These are phyloP conservation scores for Boletellus sp. DNA, from an alignment of 768 basidiomycete genomes.

Conservation along the genomic window DNA sequence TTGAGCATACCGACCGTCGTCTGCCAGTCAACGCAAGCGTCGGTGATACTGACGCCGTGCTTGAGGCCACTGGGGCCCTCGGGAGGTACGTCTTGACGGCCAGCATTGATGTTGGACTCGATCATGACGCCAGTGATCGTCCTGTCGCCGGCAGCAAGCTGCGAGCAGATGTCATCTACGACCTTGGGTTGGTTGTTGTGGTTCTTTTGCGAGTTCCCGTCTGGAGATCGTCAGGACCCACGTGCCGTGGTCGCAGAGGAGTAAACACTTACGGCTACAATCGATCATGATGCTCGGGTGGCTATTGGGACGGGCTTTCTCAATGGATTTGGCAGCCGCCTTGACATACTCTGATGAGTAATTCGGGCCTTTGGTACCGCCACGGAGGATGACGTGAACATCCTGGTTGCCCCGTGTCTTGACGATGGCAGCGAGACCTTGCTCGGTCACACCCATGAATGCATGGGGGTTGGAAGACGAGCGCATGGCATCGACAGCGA, in stretches of 20 bases:
- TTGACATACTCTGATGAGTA: constrained; percentile 70
- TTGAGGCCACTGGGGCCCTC: constrained; percentile 66
- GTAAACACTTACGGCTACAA: constrained; percentile 60
- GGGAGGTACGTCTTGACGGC: constrained; percentile 83
- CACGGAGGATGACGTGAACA: constrained; percentile 94
- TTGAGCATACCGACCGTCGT: constrained; percentile 73
- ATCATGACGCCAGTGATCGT: constrained; percentile 95
- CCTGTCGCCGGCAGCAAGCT: constrained; percentile 64
- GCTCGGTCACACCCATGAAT: constrained; percentile 91
- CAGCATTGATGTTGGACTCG: constrained; percentile 90
- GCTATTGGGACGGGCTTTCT: constrained; percentile 52
- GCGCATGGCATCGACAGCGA: constrained; percentile 97
- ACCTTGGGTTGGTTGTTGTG: constrained; percentile 90
- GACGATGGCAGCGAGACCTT: constrained; percentile 92
- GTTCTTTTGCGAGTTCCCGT: constrained; percentile 96
- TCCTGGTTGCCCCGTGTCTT: constrained; percentile 82
- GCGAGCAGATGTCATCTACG: constrained; percentile 63
- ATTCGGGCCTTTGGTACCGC: constrained; percentile 90
- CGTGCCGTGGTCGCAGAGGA: neutral
- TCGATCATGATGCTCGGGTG: constrained; percentile 83
- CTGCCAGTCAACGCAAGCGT: constrained; percentile 88
- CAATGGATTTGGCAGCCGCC: constrained; percentile 56
- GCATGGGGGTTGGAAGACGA: constrained; percentile 89
- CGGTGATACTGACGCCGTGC: constrained; percentile 84
- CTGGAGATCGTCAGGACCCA: constrained; percentile 33